phyloP scores from a whole-genome alignment of 257 asterid genomes.

The Nicotiana paniculata region DNA sequence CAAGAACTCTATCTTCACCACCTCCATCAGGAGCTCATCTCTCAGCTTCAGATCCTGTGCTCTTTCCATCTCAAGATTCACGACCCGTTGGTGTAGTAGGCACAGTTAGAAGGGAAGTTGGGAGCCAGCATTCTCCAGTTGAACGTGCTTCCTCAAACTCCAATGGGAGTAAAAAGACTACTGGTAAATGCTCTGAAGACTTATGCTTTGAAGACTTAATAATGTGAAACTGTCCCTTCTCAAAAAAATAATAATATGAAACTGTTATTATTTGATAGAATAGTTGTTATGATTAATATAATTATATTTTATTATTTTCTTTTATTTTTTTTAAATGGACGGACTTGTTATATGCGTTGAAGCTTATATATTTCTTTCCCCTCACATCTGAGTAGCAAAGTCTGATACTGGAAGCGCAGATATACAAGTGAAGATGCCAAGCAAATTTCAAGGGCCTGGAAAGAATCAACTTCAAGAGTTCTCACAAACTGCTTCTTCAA shows the following conservation, averaged over 20 bases:
- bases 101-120: constrained; percentile 30
- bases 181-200: constrained; percentile 31
- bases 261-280: not conserved
- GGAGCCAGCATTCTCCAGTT: constrained; percentile 22
- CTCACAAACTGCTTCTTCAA: constrained; percentile 36
- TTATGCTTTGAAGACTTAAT: constrained; percentile 22
- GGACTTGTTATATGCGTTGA: not conserved
- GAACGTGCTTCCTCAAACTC: constrained; percentile 28
- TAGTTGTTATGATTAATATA: not conserved
- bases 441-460: constrained; percentile 39
- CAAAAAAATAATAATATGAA: not conserved
- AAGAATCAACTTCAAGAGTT: constrained; percentile 49
- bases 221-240: not conserved
- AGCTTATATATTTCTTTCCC: constrained; percentile 8
- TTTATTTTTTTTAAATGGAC: not conserved
- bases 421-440: constrained; percentile 36
- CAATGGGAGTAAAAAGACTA: constrained; percentile 30
- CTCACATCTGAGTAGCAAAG: constrained; percentile 21
- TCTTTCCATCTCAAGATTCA: constrained; percentile 42
- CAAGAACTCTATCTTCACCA: constrained; percentile 24
- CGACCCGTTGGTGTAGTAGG: constrained; percentile 31
- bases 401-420: constrained; percentile 36
- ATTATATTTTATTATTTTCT: not conserved
- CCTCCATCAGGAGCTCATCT: constrained; percentile 34
- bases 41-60: constrained; percentile 43